Conservation (phyloP, 2,329 filamentous ascomycete species). For the Diaporthe citri region DNA sequence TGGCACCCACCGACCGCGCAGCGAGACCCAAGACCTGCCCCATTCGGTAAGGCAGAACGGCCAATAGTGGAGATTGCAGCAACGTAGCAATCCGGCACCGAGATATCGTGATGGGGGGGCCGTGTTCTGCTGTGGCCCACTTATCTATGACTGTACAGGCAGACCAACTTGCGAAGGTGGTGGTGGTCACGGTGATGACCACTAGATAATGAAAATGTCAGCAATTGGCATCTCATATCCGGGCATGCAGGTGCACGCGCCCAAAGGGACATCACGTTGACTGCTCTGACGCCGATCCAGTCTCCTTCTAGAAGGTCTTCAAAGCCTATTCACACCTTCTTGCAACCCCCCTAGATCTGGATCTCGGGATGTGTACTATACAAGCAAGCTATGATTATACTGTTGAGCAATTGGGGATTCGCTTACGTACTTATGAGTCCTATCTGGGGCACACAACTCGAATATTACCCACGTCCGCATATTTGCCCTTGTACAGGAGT, state of each 20-base stretch:
- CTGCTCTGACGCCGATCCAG: conserved; percentile 1
- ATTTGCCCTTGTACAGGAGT: background rate
- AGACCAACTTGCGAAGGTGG: background rate
- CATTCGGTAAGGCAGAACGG: conserved; percentile 18
- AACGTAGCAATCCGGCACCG: conserved; percentile 22
- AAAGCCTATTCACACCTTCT: conserved; percentile 24
- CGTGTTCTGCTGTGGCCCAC: conserved; percentile 6
- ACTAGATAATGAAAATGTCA: conserved; percentile 19
- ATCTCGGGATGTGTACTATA: background rate
- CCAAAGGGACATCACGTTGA: background rate
- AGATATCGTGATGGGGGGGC: conserved; percentile 26
- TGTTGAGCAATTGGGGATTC: background rate
- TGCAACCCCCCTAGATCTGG: background rate
- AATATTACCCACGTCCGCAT: no score
- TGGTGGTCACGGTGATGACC: background rate
- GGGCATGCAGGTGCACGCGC: background rate
- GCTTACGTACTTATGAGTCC: background rate
- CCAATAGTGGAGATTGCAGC: conserved; percentile 13
- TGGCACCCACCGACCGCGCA: background rate
- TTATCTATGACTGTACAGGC: conserved; percentile 12
- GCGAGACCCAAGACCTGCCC: conserved; percentile 29
- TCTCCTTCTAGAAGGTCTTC: conserved; percentile 15
- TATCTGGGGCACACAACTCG: background rate
- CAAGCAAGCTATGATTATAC: background rate
- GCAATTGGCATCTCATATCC: conserved; percentile 15